Evolutionary conservation across 2,329 filamentous ascomycete genomes (phyloP), one percentile per base, ranked within the genome.

Genomic region (Colletotrichum plurivorum): DNA sequence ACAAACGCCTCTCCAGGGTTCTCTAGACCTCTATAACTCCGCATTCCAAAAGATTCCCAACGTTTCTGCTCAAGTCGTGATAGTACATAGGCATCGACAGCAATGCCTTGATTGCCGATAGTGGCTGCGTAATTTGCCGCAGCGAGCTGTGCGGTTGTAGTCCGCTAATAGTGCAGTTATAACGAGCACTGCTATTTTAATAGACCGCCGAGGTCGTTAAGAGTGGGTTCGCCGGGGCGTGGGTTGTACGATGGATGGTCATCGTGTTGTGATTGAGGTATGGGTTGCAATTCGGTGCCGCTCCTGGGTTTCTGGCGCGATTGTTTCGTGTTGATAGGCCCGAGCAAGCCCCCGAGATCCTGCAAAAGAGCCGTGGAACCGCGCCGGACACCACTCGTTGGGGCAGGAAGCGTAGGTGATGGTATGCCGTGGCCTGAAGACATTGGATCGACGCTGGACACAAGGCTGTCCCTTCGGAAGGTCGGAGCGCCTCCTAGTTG

Each of bases 361-460:
- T 89, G 87, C 6, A 91, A 77, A n/a, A 90, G 74, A 0, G 87
- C 85, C 1, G 86, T 83, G 2, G 88, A 90, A 3, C 89, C 89
- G 51, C 87, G 79, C 7, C 86, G 81, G 5, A 87, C 76, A 1
- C 87, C 86, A 10, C 73, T 79, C 0, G 76, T 75, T 58, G 82
- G 78, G 0, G 87, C 87, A 1, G 82, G 81, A 16, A 86, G 72
- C 0, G 84, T 81, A 0, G 84, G 82, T 0, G 82, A 81, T 8
- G 85, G 83, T 16, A 76, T 73, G 16, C 51, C 48, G 25, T 71
- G 70, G 2, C 75, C 74, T 65, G 76, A 78, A 2, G 81, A 76
- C 16, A 77, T 73, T 1, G 82, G 80, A 39, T 83, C 83, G 36
- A 80, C 71, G 53, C 79, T 81, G 5, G 84, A 85, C 22, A 79